A percentile compares a stretch with the other conserved stretches of the same genome.
Conservation (phyloP, 441 rosid species). For the Populus tomentosa region DNA sequence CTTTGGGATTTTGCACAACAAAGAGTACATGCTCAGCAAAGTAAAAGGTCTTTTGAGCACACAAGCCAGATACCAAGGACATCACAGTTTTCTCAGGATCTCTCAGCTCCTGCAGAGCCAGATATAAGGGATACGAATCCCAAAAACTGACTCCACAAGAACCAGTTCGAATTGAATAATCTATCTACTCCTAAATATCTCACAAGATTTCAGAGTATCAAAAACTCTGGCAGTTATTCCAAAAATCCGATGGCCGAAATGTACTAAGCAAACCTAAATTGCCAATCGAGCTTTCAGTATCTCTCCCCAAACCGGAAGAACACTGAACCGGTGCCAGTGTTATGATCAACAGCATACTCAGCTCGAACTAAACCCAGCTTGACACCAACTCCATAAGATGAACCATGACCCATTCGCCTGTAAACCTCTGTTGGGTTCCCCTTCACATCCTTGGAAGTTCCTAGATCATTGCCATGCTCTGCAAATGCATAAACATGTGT, state of each 20-base stretch:
- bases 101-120: neutral
- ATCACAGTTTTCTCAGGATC: slow-evolving; percentile 1
- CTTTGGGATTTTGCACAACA: slow-evolving; percentile 6
- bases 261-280: slow-evolving; percentile 7
- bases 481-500: slow-evolving; percentile 87
- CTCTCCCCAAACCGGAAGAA: slow-evolving; percentile 96
- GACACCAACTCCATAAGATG: slow-evolving; percentile 83
- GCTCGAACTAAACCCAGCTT: slow-evolving; percentile 91
- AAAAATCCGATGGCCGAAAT: slow-evolving; percentile 12
- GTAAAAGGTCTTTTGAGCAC: no score
- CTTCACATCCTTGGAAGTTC: slow-evolving; percentile 91
- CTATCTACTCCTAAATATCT: slow-evolving; percentile 11
- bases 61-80: neutral
- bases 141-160: neutral
- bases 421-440: slow-evolving; percentile 97
- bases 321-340: slow-evolving; percentile 74
- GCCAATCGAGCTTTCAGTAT: slow-evolving; percentile 35
- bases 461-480: slow-evolving; percentile 94
- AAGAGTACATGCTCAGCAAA: neutral
- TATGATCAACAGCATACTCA: slow-evolving; percentile 93
- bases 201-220: slow-evolving; percentile 2
- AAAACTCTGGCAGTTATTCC: neutral
- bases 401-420: slow-evolving; percentile 90
- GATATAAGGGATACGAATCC: neutral
- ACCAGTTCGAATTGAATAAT: slow-evolving; percentile 12